These are phyloP conservation scores for Aspergillus campestris DNA, from an alignment of 495 filamentous ascomycete genomes.

Conservation along the genomic window DNA sequence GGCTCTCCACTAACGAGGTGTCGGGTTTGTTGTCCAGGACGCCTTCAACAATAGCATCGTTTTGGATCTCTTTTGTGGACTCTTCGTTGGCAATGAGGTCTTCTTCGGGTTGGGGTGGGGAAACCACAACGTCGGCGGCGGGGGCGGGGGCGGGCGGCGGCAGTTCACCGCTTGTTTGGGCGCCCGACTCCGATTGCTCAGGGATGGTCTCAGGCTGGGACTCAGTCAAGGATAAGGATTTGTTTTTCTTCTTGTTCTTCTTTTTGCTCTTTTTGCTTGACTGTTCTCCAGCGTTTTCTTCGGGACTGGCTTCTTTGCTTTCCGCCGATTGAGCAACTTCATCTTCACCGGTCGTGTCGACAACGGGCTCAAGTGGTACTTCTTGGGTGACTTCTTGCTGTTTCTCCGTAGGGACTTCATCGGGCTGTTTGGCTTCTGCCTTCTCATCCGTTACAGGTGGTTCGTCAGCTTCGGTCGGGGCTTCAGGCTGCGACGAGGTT, in stretches of 20 bases:
- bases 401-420: neutral
- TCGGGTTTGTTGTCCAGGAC: constrained; percentile 4
- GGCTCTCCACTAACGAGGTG: constrained; percentile 13
- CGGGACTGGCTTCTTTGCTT: neutral
- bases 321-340: neutral
- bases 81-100: constrained; percentile 4
- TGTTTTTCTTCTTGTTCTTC: constrained; percentile 27
- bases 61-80: constrained; percentile 6
- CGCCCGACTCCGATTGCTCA: constrained; percentile 2
- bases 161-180: constrained; percentile 17
- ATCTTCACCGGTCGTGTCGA: neutral
- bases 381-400: neutral
- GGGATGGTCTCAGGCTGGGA: constrained; percentile 12
- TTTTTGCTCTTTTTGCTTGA: constrained; percentile 26
- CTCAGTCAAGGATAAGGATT: constrained; percentile 19
- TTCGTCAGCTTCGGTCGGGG: constrained; percentile 49
- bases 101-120: neutral
- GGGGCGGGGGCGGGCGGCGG: neutral
- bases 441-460: neutral
- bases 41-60: constrained; percentile 9
- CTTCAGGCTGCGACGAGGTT: neutral
- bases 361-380: neutral
- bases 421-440: neutral
- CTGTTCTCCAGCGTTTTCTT: constrained; percentile 9
- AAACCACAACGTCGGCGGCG: neutral